Percentiles rank a stretch among this genome's conserved stretches.
These are phyloP conservation scores for Aureoboletus auriporus DNA, from an alignment of 768 basidiomycete genomes.

Conservation along the genomic window DNA sequence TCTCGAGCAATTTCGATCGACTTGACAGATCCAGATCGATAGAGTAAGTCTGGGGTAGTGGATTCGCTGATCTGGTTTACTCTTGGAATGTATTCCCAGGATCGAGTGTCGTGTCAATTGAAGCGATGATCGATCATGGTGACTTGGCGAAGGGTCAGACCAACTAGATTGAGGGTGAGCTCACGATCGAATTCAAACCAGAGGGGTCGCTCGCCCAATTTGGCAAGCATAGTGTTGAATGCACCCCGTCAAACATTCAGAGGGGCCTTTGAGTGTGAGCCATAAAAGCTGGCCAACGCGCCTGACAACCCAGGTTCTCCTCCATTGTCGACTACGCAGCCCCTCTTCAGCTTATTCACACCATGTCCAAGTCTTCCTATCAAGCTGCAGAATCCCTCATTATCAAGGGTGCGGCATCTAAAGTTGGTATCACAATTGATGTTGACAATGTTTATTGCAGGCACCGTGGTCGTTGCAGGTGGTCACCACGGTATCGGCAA, in stretches of 20 bases:
- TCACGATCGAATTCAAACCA: conserved; percentile 13
- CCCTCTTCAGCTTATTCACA: background rate
- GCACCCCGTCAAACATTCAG: background rate
- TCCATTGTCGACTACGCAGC: background rate
- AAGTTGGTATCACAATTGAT: too few relatives aligned
- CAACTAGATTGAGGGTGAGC: conserved; percentile 3
- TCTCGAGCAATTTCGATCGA: too few relatives aligned
- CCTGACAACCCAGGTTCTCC: too few relatives aligned
- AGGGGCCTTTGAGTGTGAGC: conserved; percentile 10
- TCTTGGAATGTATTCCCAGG: too few relatives aligned
- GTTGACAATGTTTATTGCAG: conserved; percentile 23
- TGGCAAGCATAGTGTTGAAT: conserved; percentile 6
- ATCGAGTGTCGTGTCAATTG: conserved; percentile 2
- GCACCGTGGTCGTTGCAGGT: conserved; percentile 54
- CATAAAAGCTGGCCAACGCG: conserved; percentile 9
- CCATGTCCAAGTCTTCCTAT: background rate
- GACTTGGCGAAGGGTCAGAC: conserved; percentile 5
- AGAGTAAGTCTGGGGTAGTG: too few relatives aligned
- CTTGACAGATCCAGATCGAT: too few relatives aligned
- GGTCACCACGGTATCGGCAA: conserved; percentile 61
- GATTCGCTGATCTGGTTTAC: too few relatives aligned
- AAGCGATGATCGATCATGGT: background rate
- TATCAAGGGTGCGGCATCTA: conserved; percentile 25
- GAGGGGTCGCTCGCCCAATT: background rate
- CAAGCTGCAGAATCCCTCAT: conserved; percentile 6